These are phyloP conservation scores for Plantago coronopus DNA, from an alignment of 305 asterid genomes.

Conservation along the genomic window DNA sequence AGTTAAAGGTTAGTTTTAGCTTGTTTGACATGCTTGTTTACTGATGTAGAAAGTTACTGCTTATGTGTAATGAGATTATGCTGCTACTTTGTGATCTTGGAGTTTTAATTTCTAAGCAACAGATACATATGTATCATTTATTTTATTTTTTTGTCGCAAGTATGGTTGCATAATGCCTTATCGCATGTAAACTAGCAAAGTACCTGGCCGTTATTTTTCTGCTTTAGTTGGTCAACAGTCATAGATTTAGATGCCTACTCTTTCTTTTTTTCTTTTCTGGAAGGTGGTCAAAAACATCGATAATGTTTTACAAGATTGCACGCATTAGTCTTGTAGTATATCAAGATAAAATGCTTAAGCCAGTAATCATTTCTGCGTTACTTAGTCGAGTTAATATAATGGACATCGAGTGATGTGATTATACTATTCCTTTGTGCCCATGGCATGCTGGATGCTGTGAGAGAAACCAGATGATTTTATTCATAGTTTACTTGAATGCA, in stretches of 20 bases:
- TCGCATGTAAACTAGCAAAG: background rate
- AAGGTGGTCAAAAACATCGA: constrained; percentile 18
- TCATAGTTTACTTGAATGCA: constrained; percentile 8
- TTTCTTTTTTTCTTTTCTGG: constrained; percentile 7
- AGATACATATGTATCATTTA: too few species aligned
- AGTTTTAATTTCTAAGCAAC: background rate
- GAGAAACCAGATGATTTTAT: constrained; percentile 12
- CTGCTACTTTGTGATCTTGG: background rate
- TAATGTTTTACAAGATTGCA: constrained; percentile 7
- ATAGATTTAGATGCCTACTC: constrained; percentile 12
- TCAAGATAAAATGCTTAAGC: constrained; percentile 6
- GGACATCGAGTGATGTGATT: background rate
- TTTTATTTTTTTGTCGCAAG: background rate
- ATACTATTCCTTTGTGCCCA: background rate
- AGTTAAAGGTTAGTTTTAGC: constrained; percentile 78
- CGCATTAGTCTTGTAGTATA: constrained; percentile 13
- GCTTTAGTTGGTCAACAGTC: background rate
- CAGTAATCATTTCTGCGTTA: background rate
- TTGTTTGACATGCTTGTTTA: constrained; percentile 15
- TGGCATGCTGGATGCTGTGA: constrained; percentile 16
- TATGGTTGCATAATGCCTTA: background rate
- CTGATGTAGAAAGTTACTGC: constrained; percentile 9
- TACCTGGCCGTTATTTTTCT: background rate
- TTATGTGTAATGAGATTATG: background rate
- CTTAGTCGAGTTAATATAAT: background rate